Evolutionary conservation across 257 asterid species (phyloP).

Genomic region (Forsythia suspensa): DNA sequence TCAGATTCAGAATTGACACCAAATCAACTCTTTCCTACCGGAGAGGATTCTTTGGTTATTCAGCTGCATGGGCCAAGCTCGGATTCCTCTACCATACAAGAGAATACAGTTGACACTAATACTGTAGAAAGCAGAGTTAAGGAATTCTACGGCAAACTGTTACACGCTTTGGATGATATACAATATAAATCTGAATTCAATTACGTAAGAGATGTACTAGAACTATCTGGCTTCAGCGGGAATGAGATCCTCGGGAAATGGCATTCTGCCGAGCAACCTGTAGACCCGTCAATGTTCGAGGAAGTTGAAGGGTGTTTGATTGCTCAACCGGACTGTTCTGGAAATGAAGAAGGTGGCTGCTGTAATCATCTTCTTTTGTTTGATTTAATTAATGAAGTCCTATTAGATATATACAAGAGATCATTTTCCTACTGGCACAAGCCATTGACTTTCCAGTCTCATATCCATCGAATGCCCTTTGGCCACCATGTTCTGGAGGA

Average conservation of each 20-base stretch:
- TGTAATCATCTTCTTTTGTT: constrained; percentile 58
- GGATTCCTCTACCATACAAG: constrained; percentile 10
- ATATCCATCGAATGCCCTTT: constrained; percentile 55
- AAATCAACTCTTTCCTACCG: background rate
- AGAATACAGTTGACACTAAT: background rate
- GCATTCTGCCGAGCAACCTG: constrained; percentile 58
- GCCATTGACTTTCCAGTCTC: constrained; percentile 45
- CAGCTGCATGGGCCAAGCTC: constrained; percentile 10
- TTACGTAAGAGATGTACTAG: constrained; percentile 59
- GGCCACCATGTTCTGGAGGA: constrained; percentile 63
- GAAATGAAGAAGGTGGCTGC: constrained; percentile 33
- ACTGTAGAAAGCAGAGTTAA: constrained; percentile 24
- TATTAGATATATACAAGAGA: constrained; percentile 55
- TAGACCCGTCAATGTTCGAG: constrained; percentile 54
- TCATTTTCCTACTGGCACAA: constrained; percentile 72
- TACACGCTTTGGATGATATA: constrained; percentile 34
- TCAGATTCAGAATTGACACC: constrained; percentile 26
- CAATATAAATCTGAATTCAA: constrained; percentile 52
- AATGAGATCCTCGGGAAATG: constrained; percentile 50
- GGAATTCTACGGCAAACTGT: constrained; percentile 26
- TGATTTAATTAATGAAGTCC: constrained; percentile 64
- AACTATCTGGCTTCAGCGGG: constrained; percentile 62
- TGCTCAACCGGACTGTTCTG: constrained; percentile 28
- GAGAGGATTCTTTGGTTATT: constrained; percentile 22
- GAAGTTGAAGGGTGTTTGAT: constrained; percentile 49